Base-by-base conservation (phyloP, 2,329 filamentous ascomycete genomes). In the Paraphoma chrysanthemicola region DNA sequence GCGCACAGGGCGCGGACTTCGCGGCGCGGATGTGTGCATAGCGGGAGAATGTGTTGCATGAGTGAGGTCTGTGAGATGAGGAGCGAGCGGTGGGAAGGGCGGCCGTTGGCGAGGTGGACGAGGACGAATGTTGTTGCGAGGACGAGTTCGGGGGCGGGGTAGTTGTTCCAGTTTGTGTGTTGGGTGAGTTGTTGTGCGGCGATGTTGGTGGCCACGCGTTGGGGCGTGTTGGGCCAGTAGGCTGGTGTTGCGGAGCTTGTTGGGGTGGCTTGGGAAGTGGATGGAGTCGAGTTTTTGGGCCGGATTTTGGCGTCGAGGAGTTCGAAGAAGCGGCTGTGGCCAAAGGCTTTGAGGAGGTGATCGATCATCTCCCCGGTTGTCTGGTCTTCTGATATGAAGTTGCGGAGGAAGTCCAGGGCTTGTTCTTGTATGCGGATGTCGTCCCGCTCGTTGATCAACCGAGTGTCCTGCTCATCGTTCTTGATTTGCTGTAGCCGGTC, bases 391-490 rank as follows among this genome's bases (percentile, higher is more conserved):
- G 89, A 90, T 63, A 97, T 91, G 31, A 98, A 82, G 75, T 99
- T 99, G 52, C 94, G 86, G 60, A 99, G 87, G 66, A 98, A 90
- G 67, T 96, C 90, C 16, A 98, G 85, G 0, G 90, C 91, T 77
- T 98, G 93, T 72, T 97, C 92, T 77, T 98, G 94, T 29, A 97
- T 90, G 2, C 89, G 88, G 38, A 93, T 82, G 63, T 96, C 91
- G 63, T 97, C 90, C 63, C 88, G 88, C 50, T 89, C 86, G 16
- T 89, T 87, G 70, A 88, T 88, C 30, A 88, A 84, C 23, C 83
- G 81, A 18, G 88, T 85, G 59, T 90, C 89, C 44, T 88, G 79
- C 70, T 95, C 91, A 12, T 85, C 82, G 49, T 91, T 88, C 55
- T 88, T 71, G 28, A 82, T 79, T 5, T 78, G 76, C 31, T 78